Base-by-base conservation (phyloP, 2,329 filamentous ascomycete genomes). In the Verticillium tricorpus region DNA sequence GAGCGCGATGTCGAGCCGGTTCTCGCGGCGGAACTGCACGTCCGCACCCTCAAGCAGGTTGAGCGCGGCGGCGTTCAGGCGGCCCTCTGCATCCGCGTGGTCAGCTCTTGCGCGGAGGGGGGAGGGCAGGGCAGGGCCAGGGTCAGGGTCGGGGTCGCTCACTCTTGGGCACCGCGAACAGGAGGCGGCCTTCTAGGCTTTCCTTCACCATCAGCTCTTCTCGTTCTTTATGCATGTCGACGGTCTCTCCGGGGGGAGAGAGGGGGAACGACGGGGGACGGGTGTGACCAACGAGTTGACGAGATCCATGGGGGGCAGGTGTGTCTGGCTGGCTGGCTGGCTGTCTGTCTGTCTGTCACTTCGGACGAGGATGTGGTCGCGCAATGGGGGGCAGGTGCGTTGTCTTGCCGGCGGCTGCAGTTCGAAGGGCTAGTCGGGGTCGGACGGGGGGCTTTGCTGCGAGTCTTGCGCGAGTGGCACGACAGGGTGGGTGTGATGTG, bases 141-240 rank as follows among this genome's bases (percentile, higher is more conserved):
- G 45, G 19, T 25, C 8, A 7, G 3, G 9, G 34, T 35, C 9
- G 19, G 9, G 9, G 63, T 66, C 61, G 87, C 91, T 82, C 81
- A 93, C 92, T 99, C 81, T 99, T 99, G 64, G 95, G 95, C n/a
- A 99, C 92, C 65, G 95, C 95, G 74, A 99, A 97, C 65, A 98
- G 86, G 62, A 98, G 85, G 67, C 95, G 90, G 73, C 94, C 93
- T 82, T 95, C 92, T 74, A 97, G 85, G 81, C 93, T 96, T 64
- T 65, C 60, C 52, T 59, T 62, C 28, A 52, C 52, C 19, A 56
- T 64, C 50, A 65, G 64, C 63, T 63, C 56, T 34, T 60, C 64
- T 63, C 31, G 56, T 61, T 61, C 63, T 61, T 32, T 56, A 28
- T 50, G 45, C 61, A 63, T 66, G 62, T 28, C 28, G 28, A 35